Evolutionary conservation across 106 monocot genomes (phyloP).

Genomic region (Platanthera zijinensis): DNA sequence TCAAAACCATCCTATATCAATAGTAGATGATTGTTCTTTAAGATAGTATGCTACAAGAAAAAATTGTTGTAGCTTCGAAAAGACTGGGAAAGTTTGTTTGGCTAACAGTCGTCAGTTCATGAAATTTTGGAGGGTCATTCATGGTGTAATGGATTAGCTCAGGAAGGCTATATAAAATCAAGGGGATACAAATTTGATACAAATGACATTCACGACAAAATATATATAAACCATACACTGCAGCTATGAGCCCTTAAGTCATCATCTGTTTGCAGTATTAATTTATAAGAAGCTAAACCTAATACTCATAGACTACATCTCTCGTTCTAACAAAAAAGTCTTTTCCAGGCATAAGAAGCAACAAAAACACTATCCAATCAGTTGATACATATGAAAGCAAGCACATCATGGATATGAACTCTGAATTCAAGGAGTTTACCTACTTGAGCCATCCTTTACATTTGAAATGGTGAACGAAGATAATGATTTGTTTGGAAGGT

Average conservation of each 20-base stretch:
- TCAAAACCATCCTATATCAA: no score
- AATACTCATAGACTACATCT: background rate
- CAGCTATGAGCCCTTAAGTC: background rate
- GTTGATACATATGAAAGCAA: background rate
- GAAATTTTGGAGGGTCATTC: no score
- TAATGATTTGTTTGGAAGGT: conserved; percentile 72
- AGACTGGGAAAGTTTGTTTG: no score
- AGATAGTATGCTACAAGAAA: no score
- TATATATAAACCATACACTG: background rate
- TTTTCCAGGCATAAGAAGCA: background rate
- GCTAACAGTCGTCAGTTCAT: no score
- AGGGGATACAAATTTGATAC: no score
- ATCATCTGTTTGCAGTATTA: background rate
- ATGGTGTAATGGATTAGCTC: no score
- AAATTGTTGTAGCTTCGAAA: no score
- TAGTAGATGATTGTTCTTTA: no score
- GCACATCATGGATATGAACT: background rate
- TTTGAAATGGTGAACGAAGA: conserved; percentile 94
- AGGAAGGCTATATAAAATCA: no score
- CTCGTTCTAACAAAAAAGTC: background rate
- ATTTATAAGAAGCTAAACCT: background rate
- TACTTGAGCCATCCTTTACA: conserved; percentile 79
- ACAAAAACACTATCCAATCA: background rate
- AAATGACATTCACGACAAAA: no score
- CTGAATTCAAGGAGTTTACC: conserved; percentile 23